These are phyloP conservation scores for Sphaerulina musiva DNA, from an alignment of 2,329 filamentous ascomycete species.

Conservation along the genomic window DNA sequence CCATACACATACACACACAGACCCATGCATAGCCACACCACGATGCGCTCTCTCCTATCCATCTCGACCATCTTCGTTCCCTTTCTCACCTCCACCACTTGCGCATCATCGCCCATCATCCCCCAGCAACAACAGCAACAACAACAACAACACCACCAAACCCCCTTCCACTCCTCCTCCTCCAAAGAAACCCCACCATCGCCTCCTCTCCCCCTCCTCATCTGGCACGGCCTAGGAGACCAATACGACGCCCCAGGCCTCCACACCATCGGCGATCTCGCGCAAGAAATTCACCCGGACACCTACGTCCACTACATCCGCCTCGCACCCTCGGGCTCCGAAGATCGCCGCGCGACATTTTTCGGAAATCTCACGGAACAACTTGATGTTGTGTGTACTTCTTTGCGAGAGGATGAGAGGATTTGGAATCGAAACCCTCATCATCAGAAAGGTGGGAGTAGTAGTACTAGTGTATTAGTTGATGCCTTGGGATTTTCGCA, in stretches of 20 bases:
- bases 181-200: background rate
- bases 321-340: conserved; percentile 57
- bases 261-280: conserved; percentile 62
- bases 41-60: conserved; percentile 13
- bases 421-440: conserved; percentile 57
- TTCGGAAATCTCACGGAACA: conserved; percentile 83
- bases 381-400: conserved; percentile 67
- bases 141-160: background rate
- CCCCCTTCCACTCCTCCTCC: background rate
- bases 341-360: conserved; percentile 79
- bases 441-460: conserved; percentile 40
- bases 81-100: conserved; percentile 10
- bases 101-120: background rate
- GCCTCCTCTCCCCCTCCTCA: conserved; percentile 70
- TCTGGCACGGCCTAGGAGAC: conserved; percentile 88
- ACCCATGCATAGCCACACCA: background rate
- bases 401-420: conserved; percentile 47
- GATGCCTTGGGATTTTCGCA: conserved; percentile 94
- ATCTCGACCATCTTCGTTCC: conserved; percentile 15
- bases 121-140: background rate
- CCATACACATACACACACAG: no score
- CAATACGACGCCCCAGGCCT: conserved; percentile 71
- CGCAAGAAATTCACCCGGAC: conserved; percentile 66
- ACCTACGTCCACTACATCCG: conserved; percentile 78
- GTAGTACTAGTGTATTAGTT: conserved; percentile 47